Evolutionary conservation across 768 basidiomycete species (phyloP), one percentile per base, ranked within the genome.

Genomic region (Tylopilus plumbeoviolaceoides): DNA sequence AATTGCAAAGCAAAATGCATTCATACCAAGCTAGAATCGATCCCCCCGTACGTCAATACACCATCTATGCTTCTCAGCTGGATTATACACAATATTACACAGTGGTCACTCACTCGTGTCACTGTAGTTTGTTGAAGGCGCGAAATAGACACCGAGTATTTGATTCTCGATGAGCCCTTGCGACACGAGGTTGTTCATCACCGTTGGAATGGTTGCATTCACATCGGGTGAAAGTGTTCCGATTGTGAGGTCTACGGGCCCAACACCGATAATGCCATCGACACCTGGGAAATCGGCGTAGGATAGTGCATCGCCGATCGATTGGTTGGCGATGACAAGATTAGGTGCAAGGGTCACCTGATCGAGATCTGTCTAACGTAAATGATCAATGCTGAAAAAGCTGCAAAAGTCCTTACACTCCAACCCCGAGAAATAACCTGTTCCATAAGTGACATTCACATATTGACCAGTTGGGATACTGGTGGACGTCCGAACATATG

Each of bases 201-300:
- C 55, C 5, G 68, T 69, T 25, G 65, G 65, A 27, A 65, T 55
- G 12, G 25, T 23, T 12, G 51, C 50, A 18, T 51, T 36, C 7
- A 4, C 7, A 27, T 54, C 49, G 28, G 43, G 41, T 2, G 40
- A 27, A 4, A 56, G 54, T 2, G 42, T 52, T n/a, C 54, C 52
- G 17, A 5, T 11, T 3, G 61, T 68, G 14, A 63, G 60, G 27
- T 54, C 54, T 17, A 51, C 23, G 35, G 66, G 67, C 17, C 67
- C 67, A 25, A 69, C 30, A 20, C 65, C 67, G 7, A 68, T 7
- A 25, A 68, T 66, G 11, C 67, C 67, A 35, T 66, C 63, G 10
- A 69, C 49, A 35, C 57, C 63, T 20, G 33, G 18, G 30, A 68
- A 65, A 28, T 43, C 39, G 6, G 39, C 47, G 11, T 17, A 62